These are phyloP conservation scores for Cladosporium sp. DNA, from an alignment of 2,329 filamentous ascomycete species.

Conservation along the genomic window DNA sequence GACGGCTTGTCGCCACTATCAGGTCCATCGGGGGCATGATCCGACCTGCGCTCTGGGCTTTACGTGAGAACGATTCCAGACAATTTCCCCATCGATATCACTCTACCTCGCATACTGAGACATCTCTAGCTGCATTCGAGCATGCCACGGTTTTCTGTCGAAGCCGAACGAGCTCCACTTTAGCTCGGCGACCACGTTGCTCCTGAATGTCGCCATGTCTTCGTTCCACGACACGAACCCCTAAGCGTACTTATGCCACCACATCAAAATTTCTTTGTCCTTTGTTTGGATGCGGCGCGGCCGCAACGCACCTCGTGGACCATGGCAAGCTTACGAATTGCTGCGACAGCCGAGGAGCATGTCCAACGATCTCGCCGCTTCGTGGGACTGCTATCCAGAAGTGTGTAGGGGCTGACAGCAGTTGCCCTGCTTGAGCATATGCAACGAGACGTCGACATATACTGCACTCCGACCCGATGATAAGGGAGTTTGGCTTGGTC, in stretches of 20 bases:
- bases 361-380: not conserved
- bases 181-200: not conserved
- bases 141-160: not conserved
- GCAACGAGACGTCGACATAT: not conserved
- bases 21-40: not conserved
- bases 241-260: slow-evolving; percentile 3
- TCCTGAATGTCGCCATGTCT: not conserved
- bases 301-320: not conserved
- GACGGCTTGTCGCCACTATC: not conserved
- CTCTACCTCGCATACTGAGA: not conserved
- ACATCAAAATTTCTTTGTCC: not conserved
- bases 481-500: not conserved
- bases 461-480: not conserved
- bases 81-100: not conserved
- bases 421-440: not conserved
- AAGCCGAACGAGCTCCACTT: not conserved
- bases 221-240: slow-evolving; percentile 10
- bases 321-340: not conserved
- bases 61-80: not conserved
- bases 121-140: not conserved
- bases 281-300: not conserved
- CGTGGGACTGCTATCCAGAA: not conserved
- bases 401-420: not conserved
- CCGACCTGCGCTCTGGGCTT: not conserved
- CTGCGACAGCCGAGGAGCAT: not conserved